These are phyloP conservation scores for Amborella trichopoda DNA, from an alignment of 164 flowering plant species.

Conservation along the genomic window DNA sequence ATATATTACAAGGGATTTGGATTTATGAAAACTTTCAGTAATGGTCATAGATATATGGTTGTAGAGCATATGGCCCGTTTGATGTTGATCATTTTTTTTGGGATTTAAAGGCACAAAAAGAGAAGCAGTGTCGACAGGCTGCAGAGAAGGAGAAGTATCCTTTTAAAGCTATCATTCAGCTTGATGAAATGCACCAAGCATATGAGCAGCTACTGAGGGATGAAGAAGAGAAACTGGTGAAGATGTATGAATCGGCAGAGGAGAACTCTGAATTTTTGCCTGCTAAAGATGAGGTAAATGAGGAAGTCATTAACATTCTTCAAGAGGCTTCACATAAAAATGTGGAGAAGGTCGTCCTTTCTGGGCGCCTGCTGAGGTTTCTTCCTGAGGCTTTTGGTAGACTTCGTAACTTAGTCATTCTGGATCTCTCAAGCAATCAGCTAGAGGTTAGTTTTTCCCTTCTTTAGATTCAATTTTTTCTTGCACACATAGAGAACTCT, in stretches of 20 bases:
- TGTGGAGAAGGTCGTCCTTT: constrained; percentile 49
- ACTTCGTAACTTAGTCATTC: constrained; percentile 34
- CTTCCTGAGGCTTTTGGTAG: constrained; percentile 82
- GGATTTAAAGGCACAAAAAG: constrained; percentile 20
- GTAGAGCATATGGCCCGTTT: too few species aligned
- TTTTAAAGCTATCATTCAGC: constrained; percentile 34
- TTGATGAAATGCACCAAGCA: constrained; percentile 83
- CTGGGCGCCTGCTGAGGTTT: constrained; percentile 33
- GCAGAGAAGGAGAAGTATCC: constrained; percentile 47
- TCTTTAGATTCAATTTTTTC: too few species aligned
- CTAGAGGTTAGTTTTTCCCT: constrained; percentile 40
- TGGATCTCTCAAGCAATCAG: constrained; percentile 59
- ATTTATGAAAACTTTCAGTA: too few species aligned
- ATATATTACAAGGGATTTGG: too few species aligned
- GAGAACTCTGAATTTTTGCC: neutral
- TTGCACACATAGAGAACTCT: too few species aligned
- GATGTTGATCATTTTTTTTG: too few species aligned
- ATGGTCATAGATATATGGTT: too few species aligned
- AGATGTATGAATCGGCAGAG: constrained; percentile 38
- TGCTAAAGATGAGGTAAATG: constrained; percentile 38
- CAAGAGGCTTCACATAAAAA: constrained; percentile 29
- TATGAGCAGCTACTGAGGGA: constrained; percentile 60
- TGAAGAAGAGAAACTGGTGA: constrained; percentile 57
- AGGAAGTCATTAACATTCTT: constrained; percentile 60
- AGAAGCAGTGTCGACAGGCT: constrained; percentile 20